Evolutionary conservation across 2,329 filamentous ascomycete genomes (phyloP), one percentile per base, ranked within the genome.

Genomic region (Xylaria sp.): DNA sequence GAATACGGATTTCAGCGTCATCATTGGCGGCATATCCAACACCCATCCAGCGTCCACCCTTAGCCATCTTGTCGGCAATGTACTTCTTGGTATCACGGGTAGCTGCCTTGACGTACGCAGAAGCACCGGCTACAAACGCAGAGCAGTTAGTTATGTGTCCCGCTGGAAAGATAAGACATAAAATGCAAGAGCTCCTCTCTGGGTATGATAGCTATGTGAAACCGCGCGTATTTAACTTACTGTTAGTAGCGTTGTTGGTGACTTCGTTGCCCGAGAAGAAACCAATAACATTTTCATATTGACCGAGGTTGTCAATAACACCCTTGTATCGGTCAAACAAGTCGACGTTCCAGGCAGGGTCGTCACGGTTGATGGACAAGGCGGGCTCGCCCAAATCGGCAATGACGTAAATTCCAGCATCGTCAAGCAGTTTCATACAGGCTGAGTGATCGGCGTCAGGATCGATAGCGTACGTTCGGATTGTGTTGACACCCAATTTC

Each of bases 221-320:
- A 34, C 10, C 6, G 8, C 10, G 18, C 9, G 63, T 10, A 41
- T 43, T 25, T 3, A 28, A 74, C 74, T 73, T 69, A 76, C 74
- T 94, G 85, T 93, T 93, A 83, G 89, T 91, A 69, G 84, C 82
- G 73, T 87, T 85, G 83, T 94, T 93, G 68, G 91, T 90, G 57
- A 94, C 92, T 81, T 94, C 92, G 80, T 94, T 94, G 76, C 92
- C 92, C 61, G 91, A 90, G 78, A 94, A 93, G 86, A 94, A 94
- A 74, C 92, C 92, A 63, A 94, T 85, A n/a, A 88, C 87, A 80
- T 94, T 94, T 77, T 85, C 85, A 82, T 92, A 94, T 73, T 88
- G 83, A 70, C 87, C 83, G 73, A 94, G 83, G 56, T 85, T 85
- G 78, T 94, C 91, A 63, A 94, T 81, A 71, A 94, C 92, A 55